Evolutionary conservation across 306 rosid genomes (phyloP), one percentile per base, ranked within the genome.

Genomic region (Vigna radiata): DNA sequence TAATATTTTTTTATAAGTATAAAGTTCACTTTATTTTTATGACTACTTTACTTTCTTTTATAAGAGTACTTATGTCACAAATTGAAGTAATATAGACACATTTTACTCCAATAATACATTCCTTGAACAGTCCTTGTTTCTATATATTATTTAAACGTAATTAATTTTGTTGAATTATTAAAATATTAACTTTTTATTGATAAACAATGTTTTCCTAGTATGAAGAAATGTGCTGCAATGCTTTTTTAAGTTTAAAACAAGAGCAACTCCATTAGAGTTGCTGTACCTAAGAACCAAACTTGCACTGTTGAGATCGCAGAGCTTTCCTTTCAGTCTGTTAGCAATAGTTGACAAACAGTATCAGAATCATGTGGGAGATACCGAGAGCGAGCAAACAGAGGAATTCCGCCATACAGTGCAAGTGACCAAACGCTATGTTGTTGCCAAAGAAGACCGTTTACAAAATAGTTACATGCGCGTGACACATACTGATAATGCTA

Each of bases 261-360:
- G 5, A 33, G 7, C 8, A 23, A 25, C 9, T 58, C 8, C 18
- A 58, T 58, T 25, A 7, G 14, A 25, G 64, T 58, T 11, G 63
- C 4, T 58, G 64, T 54, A 58, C 44, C 66, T 46, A 46, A 29
- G 65, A 58, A 52, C 69, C 36, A 54, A 46, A 70, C 31, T 27
- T 36, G 44, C 49, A 80, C 62, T 27, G 58, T 79, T 63, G 16
- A 55, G 61, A 65, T 56, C 23, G 77, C 73, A 27, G 7, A 48
- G 68, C 72, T 72, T 71, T 81, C 56, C 56, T 68, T 27, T 54
- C 33, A 63, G 21, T 48, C 50, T 70, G 69, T 83, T 56, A 78
- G 75, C 36, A 74, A 76, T 29, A 69, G 15, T 52, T 3, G 77
- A 80, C 83, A 77, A 64, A 61, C 64, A 80, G 63, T 29, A 47